Evolutionary conservation across 108 stramenopile genomes (phyloP).

Genomic region (Conticribra weissflogii): DNA sequence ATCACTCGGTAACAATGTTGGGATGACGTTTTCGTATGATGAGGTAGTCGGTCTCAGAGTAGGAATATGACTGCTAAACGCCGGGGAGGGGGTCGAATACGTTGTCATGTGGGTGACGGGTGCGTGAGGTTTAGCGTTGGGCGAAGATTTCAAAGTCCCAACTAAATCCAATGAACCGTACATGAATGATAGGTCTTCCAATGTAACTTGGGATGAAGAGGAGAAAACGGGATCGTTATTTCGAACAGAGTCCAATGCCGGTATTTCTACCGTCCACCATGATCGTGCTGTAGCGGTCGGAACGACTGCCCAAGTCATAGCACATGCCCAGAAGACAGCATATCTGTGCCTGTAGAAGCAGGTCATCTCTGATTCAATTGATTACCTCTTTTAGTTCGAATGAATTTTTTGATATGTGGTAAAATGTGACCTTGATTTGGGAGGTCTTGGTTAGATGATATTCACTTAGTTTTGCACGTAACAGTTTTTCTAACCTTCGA

Average conservation of each 20-base stretch:
- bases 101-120: background rate
- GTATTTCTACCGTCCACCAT: slow-evolving; percentile 33
- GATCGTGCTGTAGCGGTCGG: slow-evolving; percentile 6
- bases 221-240: slow-evolving; percentile 31
- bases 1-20: background rate
- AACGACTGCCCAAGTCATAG: background rate
- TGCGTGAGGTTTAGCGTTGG: background rate
- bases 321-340: too few species aligned
- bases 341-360: too few species aligned
- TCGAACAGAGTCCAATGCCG: slow-evolving; percentile 18
- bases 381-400: too few species aligned
- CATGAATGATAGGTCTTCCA: slow-evolving; percentile 37
- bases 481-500: too few species aligned
- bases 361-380: too few species aligned
- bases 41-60: background rate
- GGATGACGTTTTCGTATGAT: background rate
- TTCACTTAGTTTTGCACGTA: too few species aligned
- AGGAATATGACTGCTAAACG: background rate
- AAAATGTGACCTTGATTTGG: too few species aligned
- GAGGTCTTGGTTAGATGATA: too few species aligned
- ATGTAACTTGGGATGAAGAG: slow-evolving; percentile 22
- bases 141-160: slow-evolving; percentile 7
- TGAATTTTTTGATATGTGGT: too few species aligned
- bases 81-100: slow-evolving; percentile 3
- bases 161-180: slow-evolving; percentile 1